Conservation (phyloP, 2,329 filamentous ascomycete genomes). For the Colletotrichum incanum region DNA sequence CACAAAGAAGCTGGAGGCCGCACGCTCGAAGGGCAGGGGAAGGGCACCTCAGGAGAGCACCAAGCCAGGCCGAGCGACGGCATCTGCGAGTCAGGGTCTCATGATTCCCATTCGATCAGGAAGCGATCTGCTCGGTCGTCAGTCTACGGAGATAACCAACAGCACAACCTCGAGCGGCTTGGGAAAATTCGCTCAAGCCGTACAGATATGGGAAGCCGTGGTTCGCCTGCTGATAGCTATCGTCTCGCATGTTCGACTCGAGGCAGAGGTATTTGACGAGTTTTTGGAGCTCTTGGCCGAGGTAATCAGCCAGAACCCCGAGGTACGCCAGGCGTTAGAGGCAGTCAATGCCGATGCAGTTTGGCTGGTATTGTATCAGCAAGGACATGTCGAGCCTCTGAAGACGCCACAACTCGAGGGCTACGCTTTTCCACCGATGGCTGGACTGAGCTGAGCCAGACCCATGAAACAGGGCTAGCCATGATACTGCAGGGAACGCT, state of each 20-base stretch:
- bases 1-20: conserved; percentile 59
- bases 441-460: conserved; percentile 18
- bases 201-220: conserved; percentile 76
- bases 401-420: conserved; percentile 61
- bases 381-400: conserved; percentile 56
- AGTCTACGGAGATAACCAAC: conserved; percentile 22
- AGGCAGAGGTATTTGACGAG: conserved; percentile 80
- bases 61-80: background rate
- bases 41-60: conserved; percentile 11
- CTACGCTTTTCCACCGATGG: conserved; percentile 53
- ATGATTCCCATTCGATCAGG: conserved; percentile 49
- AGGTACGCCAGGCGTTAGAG: conserved; percentile 73
- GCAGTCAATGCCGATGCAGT: conserved; percentile 81
- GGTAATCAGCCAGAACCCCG: conserved; percentile 59
- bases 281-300: conserved; percentile 76
- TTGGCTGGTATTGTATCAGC: conserved; percentile 76
- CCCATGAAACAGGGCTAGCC: no score
- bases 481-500: background rate
- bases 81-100: conserved; percentile 39
- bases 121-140: conserved; percentile 46
- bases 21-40: conserved; percentile 13
- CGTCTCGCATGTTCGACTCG: conserved; percentile 74
- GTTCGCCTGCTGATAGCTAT: conserved; percentile 72
- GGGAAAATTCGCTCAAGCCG: conserved; percentile 73
- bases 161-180: conserved; percentile 55